Percentiles rank a stretch among this genome's conserved stretches.
Evolutionary conservation across 345 rosid species (phyloP).

Genomic region (Durio zibethinus): DNA sequence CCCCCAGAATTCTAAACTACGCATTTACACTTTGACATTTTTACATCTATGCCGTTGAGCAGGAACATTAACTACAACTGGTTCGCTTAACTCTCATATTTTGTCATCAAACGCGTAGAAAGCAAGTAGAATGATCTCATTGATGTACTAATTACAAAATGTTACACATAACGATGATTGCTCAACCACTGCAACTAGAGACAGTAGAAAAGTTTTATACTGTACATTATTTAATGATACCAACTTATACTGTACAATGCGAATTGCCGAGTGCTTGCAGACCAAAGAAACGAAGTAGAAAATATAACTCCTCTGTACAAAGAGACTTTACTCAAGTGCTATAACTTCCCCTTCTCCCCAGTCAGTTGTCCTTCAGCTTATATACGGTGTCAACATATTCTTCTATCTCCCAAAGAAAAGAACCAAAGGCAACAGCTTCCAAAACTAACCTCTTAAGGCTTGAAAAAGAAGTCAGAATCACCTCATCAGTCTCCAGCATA

Average conservation of each 20-base stretch:
- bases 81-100: background rate
- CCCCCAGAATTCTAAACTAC: background rate
- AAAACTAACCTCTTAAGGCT: slow-evolving; percentile 82
- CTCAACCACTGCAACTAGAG: background rate
- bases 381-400: slow-evolving; percentile 54
- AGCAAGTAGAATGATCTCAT: background rate
- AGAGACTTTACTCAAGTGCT: background rate
- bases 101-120: background rate
- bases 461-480: slow-evolving; percentile 68
- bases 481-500: slow-evolving; percentile 33
- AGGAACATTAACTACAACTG: background rate
- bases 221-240: slow-evolving; percentile 19
- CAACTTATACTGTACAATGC: slow-evolving; percentile 17
- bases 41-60: background rate
- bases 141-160: background rate
- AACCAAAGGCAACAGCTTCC: slow-evolving; percentile 93
- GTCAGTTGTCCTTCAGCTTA: slow-evolving; percentile 54
- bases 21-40: background rate
- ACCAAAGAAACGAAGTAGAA: background rate
- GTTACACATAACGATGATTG: background rate
- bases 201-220: slow-evolving; percentile 4
- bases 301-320: slow-evolving; percentile 21
- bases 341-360: background rate
- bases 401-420: slow-evolving; percentile 93
- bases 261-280: background rate